Conservation (phyloP, 1,284 basidiomycete genomes). For the Cutaneotrichosporon dermatis region DNA sequence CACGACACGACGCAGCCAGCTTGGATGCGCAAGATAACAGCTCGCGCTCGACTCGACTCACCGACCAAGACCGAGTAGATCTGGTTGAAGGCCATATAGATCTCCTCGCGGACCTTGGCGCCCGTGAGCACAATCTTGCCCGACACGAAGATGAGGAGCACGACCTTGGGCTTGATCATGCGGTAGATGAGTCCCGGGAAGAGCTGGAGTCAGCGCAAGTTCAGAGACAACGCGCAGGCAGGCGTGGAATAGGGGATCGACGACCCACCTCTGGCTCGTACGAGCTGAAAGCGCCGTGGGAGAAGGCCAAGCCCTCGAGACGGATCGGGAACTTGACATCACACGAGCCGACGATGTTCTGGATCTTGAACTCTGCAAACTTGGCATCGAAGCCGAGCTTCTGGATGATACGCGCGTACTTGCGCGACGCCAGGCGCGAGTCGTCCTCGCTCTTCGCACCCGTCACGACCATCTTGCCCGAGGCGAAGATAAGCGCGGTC, state of each 20-base stretch:
- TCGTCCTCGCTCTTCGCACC: slow-evolving; percentile 99
- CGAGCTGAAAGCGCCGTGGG: slow-evolving; percentile 96
- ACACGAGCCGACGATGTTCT: slow-evolving; percentile 98
- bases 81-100: slow-evolving; percentile 98
- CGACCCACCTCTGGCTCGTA: slow-evolving; percentile 87
- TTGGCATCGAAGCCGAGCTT: slow-evolving; percentile 99
- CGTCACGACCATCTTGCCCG: slow-evolving; percentile 99
- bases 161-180: slow-evolving; percentile 99
- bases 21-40: too few species aligned
- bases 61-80: slow-evolving; percentile 85
- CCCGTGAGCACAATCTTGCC: slow-evolving; percentile 99
- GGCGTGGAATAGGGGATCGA: not conserved
- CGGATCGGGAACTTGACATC: slow-evolving; percentile 99
- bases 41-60: slow-evolving; percentile 20
- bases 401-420: slow-evolving; percentile 99
- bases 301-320: slow-evolving; percentile 94
- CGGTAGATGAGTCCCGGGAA: slow-evolving; percentile 99
- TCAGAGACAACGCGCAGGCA: too few species aligned
- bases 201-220: slow-evolving; percentile 55
- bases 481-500: slow-evolving; percentile 97
- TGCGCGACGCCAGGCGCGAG: slow-evolving; percentile 90
- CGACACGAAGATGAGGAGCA: slow-evolving; percentile 96
- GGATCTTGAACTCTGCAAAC: slow-evolving; percentile 99
- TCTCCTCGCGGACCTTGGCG: slow-evolving; percentile 99
- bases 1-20: not conserved